Evolutionary conservation across 148 eudicot species (phyloP).

Genomic region (Rhododendron molle): DNA sequence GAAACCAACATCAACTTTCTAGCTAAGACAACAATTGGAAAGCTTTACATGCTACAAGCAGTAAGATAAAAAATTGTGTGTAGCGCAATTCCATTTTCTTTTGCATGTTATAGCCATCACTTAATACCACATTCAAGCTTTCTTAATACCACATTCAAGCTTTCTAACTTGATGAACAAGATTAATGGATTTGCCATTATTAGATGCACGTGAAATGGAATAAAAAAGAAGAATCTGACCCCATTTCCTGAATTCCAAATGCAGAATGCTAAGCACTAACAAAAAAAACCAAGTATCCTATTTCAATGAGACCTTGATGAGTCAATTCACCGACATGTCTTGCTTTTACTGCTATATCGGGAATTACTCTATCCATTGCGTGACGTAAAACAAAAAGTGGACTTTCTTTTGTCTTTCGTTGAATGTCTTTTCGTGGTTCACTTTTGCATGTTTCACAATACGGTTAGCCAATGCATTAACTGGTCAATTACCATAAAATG

Average conservation of each 20-base stretch:
- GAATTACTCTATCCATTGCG: not conserved
- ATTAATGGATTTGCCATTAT: not conserved
- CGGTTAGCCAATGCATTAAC: not conserved
- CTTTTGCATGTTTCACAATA: not conserved
- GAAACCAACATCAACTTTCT: not conserved
- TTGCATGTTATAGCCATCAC: not conserved
- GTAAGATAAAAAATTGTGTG: not conserved
- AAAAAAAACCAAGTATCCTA: not conserved
- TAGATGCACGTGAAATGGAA: not conserved
- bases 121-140: not conserved
- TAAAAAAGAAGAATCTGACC: not conserved
- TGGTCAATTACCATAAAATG: not conserved
- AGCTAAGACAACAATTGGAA: not conserved
- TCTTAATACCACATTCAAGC: not conserved
- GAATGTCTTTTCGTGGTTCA: not conserved
- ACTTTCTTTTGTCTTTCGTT: not conserved
- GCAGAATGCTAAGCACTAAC: not conserved
- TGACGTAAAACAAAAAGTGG: not conserved
- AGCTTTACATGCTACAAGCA: not conserved
- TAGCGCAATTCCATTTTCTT: not conserved
- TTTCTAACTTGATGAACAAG: not conserved
- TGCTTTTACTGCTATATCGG: not conserved
- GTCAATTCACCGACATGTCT: not conserved
- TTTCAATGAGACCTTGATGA: not conserved
- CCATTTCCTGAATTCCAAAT: not conserved